Base-by-base conservation (phyloP, 805 yeast genomes). In the Saturnispora silvae region DNA sequence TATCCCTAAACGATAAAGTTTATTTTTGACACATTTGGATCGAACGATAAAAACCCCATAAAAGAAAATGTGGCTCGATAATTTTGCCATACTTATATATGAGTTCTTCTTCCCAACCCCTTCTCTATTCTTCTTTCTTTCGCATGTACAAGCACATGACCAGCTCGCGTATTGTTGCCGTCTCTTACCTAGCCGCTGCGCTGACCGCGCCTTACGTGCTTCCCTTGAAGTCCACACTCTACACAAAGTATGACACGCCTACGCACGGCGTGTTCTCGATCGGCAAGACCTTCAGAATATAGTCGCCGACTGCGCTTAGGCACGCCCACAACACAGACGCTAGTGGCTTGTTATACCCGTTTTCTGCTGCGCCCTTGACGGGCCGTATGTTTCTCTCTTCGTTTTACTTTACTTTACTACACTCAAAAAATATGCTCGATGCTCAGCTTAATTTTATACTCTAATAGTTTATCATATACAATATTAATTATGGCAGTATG, bases 201-300 rank as follows among this genome's bases (percentile, higher is more conserved):
- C 41, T 60, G 31, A 50, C 58, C 8, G 46, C 59, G 11, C 65
- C 65, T 8, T 60, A 59, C 39, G 42, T 58, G 31, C 34, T 59
- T 28, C 63, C 63, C 13, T 35, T 58, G 24, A 57, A 48, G 39
- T 46, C 51, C 26, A 49, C 61, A 5, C 42, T 55, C 6, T 40
- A 40, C 15, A 31, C 40, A 13, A 41, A 44, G 29, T 45, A 47
- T 15, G 45, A 46, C 9, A 37, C 28, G 3, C 37, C 40, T 7
- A 46, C 44, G 7, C 45, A 44, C 30, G 61, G 61, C 15, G 53
- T 47, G 28, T 54, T 50, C 42, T 49, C 53, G 28, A 49, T 50
- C 28, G 50, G 59, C 18, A 53, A 38, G 42, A 59, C 60, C 4
- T 55, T 56, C 40, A 54, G 57, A 38, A 56, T 56, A 40, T 54